Percentiles rank a stretch among this genome's conserved stretches.
phyloP scores from a whole-genome alignment of 2,329 filamentous ascomycete species.

The Polychaeton citri region DNA sequence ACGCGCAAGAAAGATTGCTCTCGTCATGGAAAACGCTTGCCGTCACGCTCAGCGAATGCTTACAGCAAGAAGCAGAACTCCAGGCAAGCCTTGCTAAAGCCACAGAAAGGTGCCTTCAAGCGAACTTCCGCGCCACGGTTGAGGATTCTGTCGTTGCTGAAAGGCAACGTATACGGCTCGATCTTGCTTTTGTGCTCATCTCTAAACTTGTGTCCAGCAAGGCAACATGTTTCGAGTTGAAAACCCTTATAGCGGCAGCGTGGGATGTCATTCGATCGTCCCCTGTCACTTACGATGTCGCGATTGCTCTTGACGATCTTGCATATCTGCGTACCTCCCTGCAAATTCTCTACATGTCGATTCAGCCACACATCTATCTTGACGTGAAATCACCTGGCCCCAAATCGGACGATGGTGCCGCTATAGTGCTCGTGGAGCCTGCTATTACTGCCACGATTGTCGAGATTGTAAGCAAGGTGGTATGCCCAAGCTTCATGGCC shows the following conservation, averaged over 20 bases:
- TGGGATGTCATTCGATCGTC: constrained; percentile 48
- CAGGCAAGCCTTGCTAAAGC: constrained; percentile 61
- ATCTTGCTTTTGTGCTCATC: constrained; percentile 68
- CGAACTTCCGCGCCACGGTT: constrained; percentile 59
- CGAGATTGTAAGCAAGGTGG: constrained; percentile 65
- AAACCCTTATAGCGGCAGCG: constrained; percentile 40
- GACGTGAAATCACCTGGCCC: constrained; percentile 1
- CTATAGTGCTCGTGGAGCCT: constrained; percentile 21
- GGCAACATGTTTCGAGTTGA: constrained; percentile 37
- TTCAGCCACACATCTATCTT: constrained; percentile 46
- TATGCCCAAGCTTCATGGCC: constrained; percentile 69
- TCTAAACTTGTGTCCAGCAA: constrained; percentile 56
- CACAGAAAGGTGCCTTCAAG: constrained; percentile 60
- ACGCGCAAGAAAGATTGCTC: constrained; percentile 77
- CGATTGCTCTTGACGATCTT: constrained; percentile 42
- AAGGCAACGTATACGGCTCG: constrained; percentile 61
- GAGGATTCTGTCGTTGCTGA: constrained; percentile 72
- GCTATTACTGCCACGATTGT: constrained; percentile 46
- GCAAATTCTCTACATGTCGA: constrained; percentile 69
- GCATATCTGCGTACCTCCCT: constrained; percentile 73
- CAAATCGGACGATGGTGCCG: constrained; percentile 4
- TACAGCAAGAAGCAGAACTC: constrained; percentile 40
- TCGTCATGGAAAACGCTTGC: constrained; percentile 82
- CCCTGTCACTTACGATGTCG: constrained; percentile 45
- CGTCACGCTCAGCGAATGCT: constrained; percentile 61